A percentile compares a stretch with the other conserved stretches of the same genome.
Conservation (phyloP, 192 early-diverging fungal species). For the Obelidium mucronatum region DNA sequence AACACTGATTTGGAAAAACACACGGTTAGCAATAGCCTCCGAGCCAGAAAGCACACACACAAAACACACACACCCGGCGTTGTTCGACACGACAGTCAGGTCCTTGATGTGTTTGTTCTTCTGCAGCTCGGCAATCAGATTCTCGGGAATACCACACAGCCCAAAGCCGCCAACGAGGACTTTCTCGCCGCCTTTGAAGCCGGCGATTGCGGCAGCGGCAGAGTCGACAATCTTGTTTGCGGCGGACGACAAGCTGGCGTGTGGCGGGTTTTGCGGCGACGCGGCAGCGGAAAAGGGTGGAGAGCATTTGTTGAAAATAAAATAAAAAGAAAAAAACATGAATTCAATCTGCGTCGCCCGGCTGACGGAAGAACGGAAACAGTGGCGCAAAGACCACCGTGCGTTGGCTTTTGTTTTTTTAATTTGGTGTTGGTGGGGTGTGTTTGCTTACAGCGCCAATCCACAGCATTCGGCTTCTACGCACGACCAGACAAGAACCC, state of each 20-base stretch:
- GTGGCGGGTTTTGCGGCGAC: constrained; percentile 2
- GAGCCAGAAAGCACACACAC: not conserved
- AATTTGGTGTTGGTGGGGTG: not conserved
- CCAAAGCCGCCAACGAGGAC: constrained; percentile 78
- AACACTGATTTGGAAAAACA: too few relatives aligned
- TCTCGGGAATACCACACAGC: constrained; percentile 83
- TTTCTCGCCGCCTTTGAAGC: constrained; percentile 49
- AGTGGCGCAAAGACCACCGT: constrained; percentile 97
- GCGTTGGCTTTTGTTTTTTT: constrained; percentile 36
- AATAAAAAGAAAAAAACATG: constrained; percentile 18
- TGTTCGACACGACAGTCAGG: constrained; percentile 79
- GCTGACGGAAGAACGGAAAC: constrained; percentile 93
- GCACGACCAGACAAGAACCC: constrained; percentile 86
- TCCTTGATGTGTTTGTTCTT: constrained; percentile 65
- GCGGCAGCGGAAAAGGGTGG: not conserved
- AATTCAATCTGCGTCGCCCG: constrained; percentile 78
- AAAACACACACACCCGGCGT: constrained; percentile 63
- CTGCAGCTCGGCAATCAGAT: constrained; percentile 72
- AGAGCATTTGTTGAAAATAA: constrained; percentile 1
- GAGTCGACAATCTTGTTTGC: constrained; percentile 63
- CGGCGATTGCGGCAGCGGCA: constrained; percentile 62
- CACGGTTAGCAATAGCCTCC: too few relatives aligned
- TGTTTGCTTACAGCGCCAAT: not conserved
- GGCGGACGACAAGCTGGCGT: constrained; percentile 16
- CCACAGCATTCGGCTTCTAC: constrained; percentile 81